Percentiles rank a stretch among this genome's conserved stretches.
Conservation (phyloP, 805 yeast species). For the Candida endomychidarum region DNA sequence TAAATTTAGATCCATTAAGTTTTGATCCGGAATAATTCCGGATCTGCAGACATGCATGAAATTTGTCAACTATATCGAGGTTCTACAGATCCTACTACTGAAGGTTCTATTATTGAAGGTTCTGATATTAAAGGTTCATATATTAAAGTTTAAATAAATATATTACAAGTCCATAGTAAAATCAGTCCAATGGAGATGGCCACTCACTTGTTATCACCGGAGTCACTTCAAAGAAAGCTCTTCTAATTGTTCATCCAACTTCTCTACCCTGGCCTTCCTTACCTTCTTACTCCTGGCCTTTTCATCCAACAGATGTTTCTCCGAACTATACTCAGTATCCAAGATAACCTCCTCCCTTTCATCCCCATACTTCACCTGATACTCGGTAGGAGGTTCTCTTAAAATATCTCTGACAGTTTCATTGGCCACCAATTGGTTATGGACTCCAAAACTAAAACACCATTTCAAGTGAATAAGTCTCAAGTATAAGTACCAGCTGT, state of each 20-base stretch:
- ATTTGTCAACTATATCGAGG: no score
- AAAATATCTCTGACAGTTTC: conserved; percentile 34
- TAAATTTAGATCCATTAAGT: conserved; percentile 7
- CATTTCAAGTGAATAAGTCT: conserved; percentile 50
- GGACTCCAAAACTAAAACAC: conserved; percentile 53
- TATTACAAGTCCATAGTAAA: no score
- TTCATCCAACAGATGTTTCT: conserved; percentile 24
- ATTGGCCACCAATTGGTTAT: conserved; percentile 45
- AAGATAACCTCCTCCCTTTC: conserved; percentile 14
- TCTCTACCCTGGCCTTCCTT: conserved; percentile 38
- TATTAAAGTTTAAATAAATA: conserved; percentile 4
- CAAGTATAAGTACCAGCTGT: conserved; percentile 50
- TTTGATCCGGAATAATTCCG: no score
- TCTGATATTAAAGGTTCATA: no score
- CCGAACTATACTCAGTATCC: conserved; percentile 10
- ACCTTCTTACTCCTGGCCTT: conserved; percentile 36
- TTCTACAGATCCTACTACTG: no score
- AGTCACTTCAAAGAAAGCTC: conserved; percentile 19
- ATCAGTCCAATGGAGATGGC: no score
- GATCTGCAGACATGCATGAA: no score
- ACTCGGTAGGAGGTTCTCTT: conserved; percentile 31
- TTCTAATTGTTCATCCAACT: conserved; percentile 32
- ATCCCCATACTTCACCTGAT: conserved; percentile 22
- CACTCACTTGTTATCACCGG: no score
- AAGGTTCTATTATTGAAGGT: no score